Evolutionary conservation across 768 basidiomycete genomes (phyloP).

Genomic region (Mycena venus): DNA sequence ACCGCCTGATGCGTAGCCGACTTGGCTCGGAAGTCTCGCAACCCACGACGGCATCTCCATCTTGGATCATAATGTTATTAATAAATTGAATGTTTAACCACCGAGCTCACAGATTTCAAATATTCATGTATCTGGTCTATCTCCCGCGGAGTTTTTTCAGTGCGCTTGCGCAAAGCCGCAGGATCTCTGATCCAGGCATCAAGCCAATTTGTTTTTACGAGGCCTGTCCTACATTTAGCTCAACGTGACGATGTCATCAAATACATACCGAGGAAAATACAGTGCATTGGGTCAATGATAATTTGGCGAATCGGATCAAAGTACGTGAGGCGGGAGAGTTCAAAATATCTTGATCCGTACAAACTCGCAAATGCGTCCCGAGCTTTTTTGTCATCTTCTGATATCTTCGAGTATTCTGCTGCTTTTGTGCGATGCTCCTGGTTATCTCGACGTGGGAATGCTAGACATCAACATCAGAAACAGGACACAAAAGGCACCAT

Average conservation of each 20-base stretch:
- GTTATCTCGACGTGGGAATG: neutral
- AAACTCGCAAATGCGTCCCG: conserved; percentile 30
- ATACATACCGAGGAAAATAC: conserved; percentile 4
- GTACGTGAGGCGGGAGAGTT: conserved; percentile 39
- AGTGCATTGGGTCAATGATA: conserved; percentile 45
- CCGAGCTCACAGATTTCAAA: conserved; percentile 11
- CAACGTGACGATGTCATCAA: neutral
- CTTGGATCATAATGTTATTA: conserved; percentile 19
- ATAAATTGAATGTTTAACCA: too few relatives aligned
- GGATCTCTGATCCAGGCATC: neutral
- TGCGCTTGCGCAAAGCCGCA: conserved; percentile 3
- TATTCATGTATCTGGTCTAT: conserved; percentile 35
- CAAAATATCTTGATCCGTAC: conserved; percentile 33
- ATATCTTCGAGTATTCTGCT: neutral
- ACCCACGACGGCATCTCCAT: conserved; percentile 39
- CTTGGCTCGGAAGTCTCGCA: conserved; percentile 30
- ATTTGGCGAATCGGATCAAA: conserved; percentile 39
- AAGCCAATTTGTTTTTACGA: conserved; percentile 2
- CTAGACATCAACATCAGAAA: neutral
- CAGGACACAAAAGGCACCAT: neutral
- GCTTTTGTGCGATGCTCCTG: neutral
- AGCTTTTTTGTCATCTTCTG: neutral
- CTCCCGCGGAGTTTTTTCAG: conserved; percentile 28
- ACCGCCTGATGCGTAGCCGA: conserved; percentile 41
- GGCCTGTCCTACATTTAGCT: neutral